These are phyloP conservation scores for Crithidia mellificae DNA, from an alignment of 208 protist species.

Conservation along the genomic window DNA sequence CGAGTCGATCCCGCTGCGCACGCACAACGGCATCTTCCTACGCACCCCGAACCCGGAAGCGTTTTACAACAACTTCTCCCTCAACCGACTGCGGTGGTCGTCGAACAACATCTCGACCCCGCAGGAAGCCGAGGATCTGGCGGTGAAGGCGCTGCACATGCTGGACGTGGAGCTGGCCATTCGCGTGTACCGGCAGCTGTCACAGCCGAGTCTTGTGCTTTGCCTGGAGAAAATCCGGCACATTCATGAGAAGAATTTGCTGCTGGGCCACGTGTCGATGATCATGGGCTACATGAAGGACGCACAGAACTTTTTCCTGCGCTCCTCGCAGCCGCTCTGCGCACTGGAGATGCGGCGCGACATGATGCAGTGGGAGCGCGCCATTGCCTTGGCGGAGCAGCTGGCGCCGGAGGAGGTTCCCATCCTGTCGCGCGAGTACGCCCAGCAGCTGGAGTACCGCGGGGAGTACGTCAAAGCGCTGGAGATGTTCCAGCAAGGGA, in stretches of 20 bases:
- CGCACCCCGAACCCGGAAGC: slow-evolving; percentile 61
- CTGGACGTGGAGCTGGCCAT: slow-evolving; percentile 94
- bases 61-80: slow-evolving; percentile 91
- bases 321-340: slow-evolving; percentile 87
- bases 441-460: slow-evolving; percentile 95
- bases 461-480: slow-evolving; percentile 92
- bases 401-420: slow-evolving; percentile 92
- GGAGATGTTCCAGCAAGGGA: slow-evolving; percentile 87
- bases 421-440: slow-evolving; percentile 93
- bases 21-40: slow-evolving; percentile 66
- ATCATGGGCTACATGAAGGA: slow-evolving; percentile 93
- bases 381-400: slow-evolving; percentile 91
- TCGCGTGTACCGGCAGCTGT: slow-evolving; percentile 92
- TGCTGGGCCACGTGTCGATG: slow-evolving; percentile 95
- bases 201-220: slow-evolving; percentile 92
- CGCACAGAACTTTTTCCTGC: slow-evolving; percentile 93
- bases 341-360: slow-evolving; percentile 97
- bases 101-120: slow-evolving; percentile 87
- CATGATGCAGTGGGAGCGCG: slow-evolving; percentile 97
- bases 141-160: slow-evolving; percentile 89
- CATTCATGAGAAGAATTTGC: slow-evolving; percentile 94
- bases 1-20: slow-evolving; percentile 65
- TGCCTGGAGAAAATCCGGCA: slow-evolving; percentile 90
- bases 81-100: slow-evolving; percentile 91
- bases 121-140: slow-evolving; percentile 85